Evolutionary conservation across 2,329 filamentous ascomycete species (phyloP).

Genomic region (Tolypocladium sp.): DNA sequence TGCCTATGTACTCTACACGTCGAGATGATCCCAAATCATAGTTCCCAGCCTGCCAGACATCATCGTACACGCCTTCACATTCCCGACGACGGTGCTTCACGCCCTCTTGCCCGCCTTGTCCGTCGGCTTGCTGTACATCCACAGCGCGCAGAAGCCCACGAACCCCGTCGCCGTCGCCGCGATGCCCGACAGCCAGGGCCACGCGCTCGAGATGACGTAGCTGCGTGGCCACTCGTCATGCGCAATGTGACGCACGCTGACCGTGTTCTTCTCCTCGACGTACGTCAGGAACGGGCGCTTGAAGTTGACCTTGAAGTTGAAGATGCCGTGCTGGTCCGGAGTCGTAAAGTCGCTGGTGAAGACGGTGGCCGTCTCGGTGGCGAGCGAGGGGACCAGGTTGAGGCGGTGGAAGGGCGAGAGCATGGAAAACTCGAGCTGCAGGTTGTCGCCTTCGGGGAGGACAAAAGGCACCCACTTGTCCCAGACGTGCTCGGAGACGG

Average conservation of each 20-base stretch:
- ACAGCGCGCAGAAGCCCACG: slow-evolving; percentile 74
- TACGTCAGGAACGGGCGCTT: slow-evolving; percentile 86
- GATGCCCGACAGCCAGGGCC: slow-evolving; percentile 90
- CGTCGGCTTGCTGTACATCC: slow-evolving; percentile 62
- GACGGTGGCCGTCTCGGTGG: slow-evolving; percentile 58
- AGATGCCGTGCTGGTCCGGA: slow-evolving; percentile 97
- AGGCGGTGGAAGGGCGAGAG: slow-evolving; percentile 94
- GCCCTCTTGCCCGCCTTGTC: slow-evolving; percentile 15
- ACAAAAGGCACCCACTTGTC: slow-evolving; percentile 68
- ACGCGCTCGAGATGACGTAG: slow-evolving; percentile 81
- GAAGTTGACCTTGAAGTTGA: slow-evolving; percentile 97
- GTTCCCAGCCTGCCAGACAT: neutral
- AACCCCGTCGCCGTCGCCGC: slow-evolving; percentile 77
- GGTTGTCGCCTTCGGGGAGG: slow-evolving; percentile 56
- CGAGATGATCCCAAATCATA: neutral
- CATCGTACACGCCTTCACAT: neutral
- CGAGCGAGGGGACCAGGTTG: slow-evolving; percentile 49
- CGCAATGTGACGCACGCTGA: slow-evolving; percentile 91
- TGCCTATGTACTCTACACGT: neutral
- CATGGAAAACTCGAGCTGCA: slow-evolving; percentile 98
- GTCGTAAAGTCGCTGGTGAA: slow-evolving; percentile 71
- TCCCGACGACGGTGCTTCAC: slow-evolving; percentile 21
- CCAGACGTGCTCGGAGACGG: slow-evolving; percentile 75
- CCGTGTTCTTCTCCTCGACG: slow-evolving; percentile 88
- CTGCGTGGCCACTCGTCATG: slow-evolving; percentile 95